Percentiles rank a stretch among this genome's conserved stretches.
Evolutionary conservation across 169 alveolate genomes (phyloP).

Genomic region (Theileria annulata): DNA sequence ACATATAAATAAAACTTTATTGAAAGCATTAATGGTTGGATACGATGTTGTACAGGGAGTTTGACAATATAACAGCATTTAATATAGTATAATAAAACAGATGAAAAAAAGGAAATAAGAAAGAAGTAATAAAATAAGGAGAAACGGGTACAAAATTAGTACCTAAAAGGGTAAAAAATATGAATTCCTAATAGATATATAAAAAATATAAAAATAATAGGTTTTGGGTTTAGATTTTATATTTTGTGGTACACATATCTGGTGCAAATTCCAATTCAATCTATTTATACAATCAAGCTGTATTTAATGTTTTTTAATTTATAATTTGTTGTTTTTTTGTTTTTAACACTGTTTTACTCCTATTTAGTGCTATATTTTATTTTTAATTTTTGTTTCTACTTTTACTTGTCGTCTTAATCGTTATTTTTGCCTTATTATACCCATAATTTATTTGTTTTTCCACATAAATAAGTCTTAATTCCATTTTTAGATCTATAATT

Average conservation of each 20-base stretch:
- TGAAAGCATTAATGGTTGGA: not conserved
- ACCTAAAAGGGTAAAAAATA: not conserved
- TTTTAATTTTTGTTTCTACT: too few relatives aligned
- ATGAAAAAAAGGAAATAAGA: not conserved
- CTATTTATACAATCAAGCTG: not conserved
- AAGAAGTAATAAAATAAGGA: not conserved
- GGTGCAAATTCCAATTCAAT: not conserved
- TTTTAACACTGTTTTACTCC: not conserved
- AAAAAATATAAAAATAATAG: not conserved
- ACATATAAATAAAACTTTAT: not conserved
- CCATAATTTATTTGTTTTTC: not conserved
- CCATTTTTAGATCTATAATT: not conserved
- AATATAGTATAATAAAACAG: not conserved
- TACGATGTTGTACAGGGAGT: not conserved
- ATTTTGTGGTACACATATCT: slow-evolving; percentile 14
- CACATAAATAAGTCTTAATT: not conserved
- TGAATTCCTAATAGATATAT: not conserved
- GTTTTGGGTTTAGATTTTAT: not conserved
- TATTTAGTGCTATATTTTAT: not conserved
- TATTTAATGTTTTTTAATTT: not conserved
- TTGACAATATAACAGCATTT: not conserved
- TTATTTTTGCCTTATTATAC: not conserved
- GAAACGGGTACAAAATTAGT: not conserved
- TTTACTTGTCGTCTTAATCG: not conserved
- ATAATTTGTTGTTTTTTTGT: too few relatives aligned